Percentiles rank a stretch among this genome's conserved stretches.
Evolutionary conservation across 768 basidiomycete genomes (phyloP).

Genomic region (Boletus reticuloceps): DNA sequence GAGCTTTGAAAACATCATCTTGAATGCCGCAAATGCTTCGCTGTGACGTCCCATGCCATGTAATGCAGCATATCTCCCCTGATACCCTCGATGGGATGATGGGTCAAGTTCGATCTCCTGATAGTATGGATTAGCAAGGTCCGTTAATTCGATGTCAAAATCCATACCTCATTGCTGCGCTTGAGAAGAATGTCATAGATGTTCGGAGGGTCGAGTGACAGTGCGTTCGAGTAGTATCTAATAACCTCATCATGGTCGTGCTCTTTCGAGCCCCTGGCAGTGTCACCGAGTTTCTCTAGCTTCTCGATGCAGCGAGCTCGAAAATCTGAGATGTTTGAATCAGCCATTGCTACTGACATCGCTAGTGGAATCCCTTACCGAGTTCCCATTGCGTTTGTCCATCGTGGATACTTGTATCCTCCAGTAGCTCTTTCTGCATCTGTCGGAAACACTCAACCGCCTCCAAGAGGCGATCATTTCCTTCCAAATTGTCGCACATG

Average conservation of each 20-base stretch:
- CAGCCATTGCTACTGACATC: neutral
- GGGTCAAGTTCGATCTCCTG: neutral
- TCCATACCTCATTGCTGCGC: neutral
- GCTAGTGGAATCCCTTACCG: neutral
- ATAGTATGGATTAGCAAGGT: no score
- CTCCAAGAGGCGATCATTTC: neutral
- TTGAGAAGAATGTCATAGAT: neutral
- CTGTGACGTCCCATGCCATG: neutral
- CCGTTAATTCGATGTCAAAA: neutral
- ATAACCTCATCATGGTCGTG: neutral
- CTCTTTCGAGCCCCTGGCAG: neutral
- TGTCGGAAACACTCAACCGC: neutral
- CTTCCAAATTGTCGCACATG: slow-evolving; percentile 1
- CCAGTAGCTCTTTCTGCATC: neutral
- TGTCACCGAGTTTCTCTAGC: neutral
- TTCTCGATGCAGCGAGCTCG: neutral
- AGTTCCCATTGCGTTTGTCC: neutral
- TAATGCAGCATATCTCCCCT: neutral
- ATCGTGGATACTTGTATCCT: neutral
- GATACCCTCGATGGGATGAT: neutral
- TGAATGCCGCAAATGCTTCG: neutral
- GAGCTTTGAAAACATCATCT: neutral
- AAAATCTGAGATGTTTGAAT: neutral
- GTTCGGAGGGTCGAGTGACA: neutral
- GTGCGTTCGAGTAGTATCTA: neutral